These are phyloP conservation scores for Dryadomyces quercivorus DNA, from an alignment of 2,329 filamentous ascomycete genomes.

Conservation along the genomic window DNA sequence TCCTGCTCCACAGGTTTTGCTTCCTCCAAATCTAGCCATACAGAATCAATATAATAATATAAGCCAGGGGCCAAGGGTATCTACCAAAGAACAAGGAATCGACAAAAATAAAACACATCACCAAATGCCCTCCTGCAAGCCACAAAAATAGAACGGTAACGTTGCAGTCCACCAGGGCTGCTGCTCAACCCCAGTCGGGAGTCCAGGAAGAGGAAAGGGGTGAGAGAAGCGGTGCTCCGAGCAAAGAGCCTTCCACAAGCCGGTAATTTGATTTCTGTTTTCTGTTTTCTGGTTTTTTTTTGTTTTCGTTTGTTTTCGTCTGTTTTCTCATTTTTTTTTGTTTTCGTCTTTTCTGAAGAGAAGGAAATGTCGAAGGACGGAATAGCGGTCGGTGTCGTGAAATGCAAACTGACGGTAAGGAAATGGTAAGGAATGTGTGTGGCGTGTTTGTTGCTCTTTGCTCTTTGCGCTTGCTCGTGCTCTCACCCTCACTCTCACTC, in stretches of 20 bases:
- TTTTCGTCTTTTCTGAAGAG: not conserved
- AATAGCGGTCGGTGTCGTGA: slow-evolving; percentile 17
- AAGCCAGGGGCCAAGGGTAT: slow-evolving; percentile 1
- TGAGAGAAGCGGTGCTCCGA: not conserved
- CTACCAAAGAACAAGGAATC: not conserved
- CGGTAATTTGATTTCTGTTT: not conserved
- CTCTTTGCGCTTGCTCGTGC: not conserved
- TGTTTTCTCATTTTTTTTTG: slow-evolving; percentile 8
- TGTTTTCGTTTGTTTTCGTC: slow-evolving; percentile 5
- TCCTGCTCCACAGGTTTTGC: not conserved
- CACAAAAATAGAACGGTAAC: not conserved
- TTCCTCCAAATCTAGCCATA: not conserved
- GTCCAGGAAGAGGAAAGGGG: not conserved
- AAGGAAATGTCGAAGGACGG: slow-evolving; percentile 16
- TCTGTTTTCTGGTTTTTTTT: slow-evolving; percentile 7
- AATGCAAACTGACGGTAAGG: slow-evolving; percentile 2
- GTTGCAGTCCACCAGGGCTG: not conserved
- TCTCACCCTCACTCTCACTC: not conserved
- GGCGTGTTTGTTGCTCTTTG: not conserved
- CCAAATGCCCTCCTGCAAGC: not conserved
- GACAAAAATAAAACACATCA: not conserved
- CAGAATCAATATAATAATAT: not conserved
- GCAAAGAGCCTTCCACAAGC: not conserved
- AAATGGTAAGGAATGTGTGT: slow-evolving; percentile 8
- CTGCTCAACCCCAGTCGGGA: not conserved